Conservation (phyloP, 2,329 filamentous ascomycete genomes). For the Huntiella moniliformis region DNA sequence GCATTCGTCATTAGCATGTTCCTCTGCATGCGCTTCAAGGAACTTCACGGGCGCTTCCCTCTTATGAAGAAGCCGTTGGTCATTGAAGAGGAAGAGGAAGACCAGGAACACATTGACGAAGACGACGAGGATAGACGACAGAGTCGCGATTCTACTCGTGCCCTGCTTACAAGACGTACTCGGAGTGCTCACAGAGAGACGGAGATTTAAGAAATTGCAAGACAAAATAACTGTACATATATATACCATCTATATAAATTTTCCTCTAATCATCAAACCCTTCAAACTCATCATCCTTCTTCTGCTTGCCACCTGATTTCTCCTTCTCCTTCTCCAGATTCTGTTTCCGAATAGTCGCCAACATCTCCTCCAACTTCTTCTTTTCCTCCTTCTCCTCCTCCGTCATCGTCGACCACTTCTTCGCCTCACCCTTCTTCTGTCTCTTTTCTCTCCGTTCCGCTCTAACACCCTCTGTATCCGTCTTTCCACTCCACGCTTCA, state of each 20-base stretch:
- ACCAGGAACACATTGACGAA: not conserved
- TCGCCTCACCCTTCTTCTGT: conserved; percentile 43
- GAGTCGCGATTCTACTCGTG: conserved; percentile 10
- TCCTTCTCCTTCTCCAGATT: conserved; percentile 26
- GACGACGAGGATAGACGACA: conserved; percentile 1
- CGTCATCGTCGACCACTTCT: conserved; percentile 46
- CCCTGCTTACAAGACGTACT: conserved; percentile 5
- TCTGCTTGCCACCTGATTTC: too few relatives aligned
- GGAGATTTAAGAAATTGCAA: not conserved
- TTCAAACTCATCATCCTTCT: conserved; percentile 34
- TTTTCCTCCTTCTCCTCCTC: conserved; percentile 47
- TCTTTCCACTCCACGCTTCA: conserved; percentile 55
- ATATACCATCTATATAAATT: not conserved
- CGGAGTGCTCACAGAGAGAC: conserved; percentile 1
- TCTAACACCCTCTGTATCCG: conserved; percentile 45
- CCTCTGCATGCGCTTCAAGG: conserved; percentile 44
- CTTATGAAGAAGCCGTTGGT: conserved; percentile 7
- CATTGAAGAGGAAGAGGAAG: not conserved
- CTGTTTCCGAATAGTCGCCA: conserved; percentile 42
- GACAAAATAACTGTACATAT: not conserved
- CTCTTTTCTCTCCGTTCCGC: conserved; percentile 45
- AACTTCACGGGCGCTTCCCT: conserved; percentile 21
- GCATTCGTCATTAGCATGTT: conserved; percentile 48
- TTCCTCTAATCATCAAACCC: conserved; percentile 34
- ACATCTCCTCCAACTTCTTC: conserved; percentile 42